Conservation (phyloP, 176 grass and related monocot species). For the Carex littledalei region DNA sequence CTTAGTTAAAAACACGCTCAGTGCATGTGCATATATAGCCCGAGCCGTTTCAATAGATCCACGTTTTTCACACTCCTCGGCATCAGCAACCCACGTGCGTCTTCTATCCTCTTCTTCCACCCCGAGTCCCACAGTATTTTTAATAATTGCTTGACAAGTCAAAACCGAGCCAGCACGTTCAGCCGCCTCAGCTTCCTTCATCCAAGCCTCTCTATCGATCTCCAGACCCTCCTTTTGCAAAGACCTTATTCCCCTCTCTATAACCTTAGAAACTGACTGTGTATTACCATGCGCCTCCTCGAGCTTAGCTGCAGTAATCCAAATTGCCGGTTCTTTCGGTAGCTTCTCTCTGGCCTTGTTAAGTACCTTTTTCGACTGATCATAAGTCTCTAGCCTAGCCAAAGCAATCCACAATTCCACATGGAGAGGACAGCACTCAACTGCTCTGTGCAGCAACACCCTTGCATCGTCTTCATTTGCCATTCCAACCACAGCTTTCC, state of each 20-base stretch:
- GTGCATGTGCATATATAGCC: slow-evolving; percentile 83
- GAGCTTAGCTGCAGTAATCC: slow-evolving; percentile 93
- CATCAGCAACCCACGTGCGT: slow-evolving; percentile 95
- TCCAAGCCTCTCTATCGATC: slow-evolving; percentile 83
- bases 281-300: slow-evolving; percentile 85
- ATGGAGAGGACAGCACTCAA: slow-evolving; percentile 83
- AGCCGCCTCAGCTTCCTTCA: slow-evolving; percentile 85
- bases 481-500: slow-evolving; percentile 86
- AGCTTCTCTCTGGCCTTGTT: slow-evolving; percentile 86
- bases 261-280: slow-evolving; percentile 67
- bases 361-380: slow-evolving; percentile 86
- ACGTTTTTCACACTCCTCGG: slow-evolving; percentile 91
- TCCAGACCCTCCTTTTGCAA: slow-evolving; percentile 79
- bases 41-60: slow-evolving; percentile 91
- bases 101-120: slow-evolving; percentile 90
- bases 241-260: slow-evolving; percentile 76
- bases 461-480: slow-evolving; percentile 84
- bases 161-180: slow-evolving; percentile 76
- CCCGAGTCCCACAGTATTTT: slow-evolving; percentile 73
- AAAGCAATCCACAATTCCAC: slow-evolving; percentile 91
- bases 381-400: slow-evolving; percentile 89
- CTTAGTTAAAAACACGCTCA: slow-evolving; percentile 71
- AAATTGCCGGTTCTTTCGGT: slow-evolving; percentile 78
- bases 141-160: slow-evolving; percentile 88
- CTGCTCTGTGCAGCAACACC: slow-evolving; percentile 81